Base-by-base conservation (phyloP, 2,329 filamentous ascomycete genomes). In the Trichoderma pleuroti region DNA sequence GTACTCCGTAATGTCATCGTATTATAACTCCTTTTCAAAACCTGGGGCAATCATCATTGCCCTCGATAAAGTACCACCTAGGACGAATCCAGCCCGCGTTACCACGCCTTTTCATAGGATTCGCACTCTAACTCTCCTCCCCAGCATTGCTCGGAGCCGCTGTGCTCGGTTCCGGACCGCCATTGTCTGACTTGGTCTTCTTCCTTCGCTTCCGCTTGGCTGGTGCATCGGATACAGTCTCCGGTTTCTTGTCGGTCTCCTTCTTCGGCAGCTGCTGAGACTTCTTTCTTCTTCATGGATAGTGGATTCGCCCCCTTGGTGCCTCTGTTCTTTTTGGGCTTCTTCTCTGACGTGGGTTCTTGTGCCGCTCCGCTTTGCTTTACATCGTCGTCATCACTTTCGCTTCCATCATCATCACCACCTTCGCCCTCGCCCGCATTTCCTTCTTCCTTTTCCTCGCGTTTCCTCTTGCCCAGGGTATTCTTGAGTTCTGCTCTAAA, bases 251-350 rank as follows among this genome's bases (percentile, higher is more conserved):
- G 7, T 59, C 54, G 8, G 74, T 71, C 76, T 74, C 74, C 52
- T 75, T 74, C 66, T 75, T 68, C 32, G 73, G 73, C 6, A 71
- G 61, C 66, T 75, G 75, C 70, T 73, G 46, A 24, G 74, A 61
- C 71, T 80, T 78, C 77, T 88, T 88, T 88, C 83, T 91, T 92
- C 32, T 86, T 74, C 83, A 91, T 91, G 64, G 90, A 87, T 68
- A 93, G 80, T 10, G 91, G 91, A 78, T 93, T 93, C 1, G 90
- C 91, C 24, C 86, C 89, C 78, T 92, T 93, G 4, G 85, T 86
- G 1, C 90, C 91, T 71, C 86, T 87, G 72, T n/a, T 74, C 75
- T 46, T 76, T 73, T 34, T 73, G 67, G 49, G 70, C 59, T 26
- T 73, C 39, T 74, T 71, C 75, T 76, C 78, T 78, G 21, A n/a